Percentiles rank a stretch among this genome's conserved stretches.
Conservation (phyloP, 169 alveolate species). For the Plasmodium knowlesi region DNA sequence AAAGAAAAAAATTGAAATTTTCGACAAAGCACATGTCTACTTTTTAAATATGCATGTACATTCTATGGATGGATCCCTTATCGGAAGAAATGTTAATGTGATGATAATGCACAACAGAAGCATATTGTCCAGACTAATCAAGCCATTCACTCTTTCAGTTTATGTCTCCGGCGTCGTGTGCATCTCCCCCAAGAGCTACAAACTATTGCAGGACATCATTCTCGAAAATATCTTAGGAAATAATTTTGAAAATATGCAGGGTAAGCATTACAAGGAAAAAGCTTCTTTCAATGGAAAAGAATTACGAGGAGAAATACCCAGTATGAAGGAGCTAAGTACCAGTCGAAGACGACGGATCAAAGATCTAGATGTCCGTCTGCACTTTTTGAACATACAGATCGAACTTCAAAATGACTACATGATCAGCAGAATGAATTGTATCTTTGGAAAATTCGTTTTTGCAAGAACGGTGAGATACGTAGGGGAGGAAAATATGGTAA, state of each 20-base stretch:
- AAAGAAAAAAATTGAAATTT: slow-evolving; percentile 7
- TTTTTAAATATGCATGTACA: slow-evolving; percentile 3
- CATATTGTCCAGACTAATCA: background rate
- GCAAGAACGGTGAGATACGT: background rate
- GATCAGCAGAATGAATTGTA: slow-evolving; percentile 5
- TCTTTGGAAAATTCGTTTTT: slow-evolving; percentile 4
- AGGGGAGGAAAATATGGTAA: background rate
- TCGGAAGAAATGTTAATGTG: slow-evolving; percentile 8
- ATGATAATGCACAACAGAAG: slow-evolving; percentile 23
- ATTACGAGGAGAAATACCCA: background rate
- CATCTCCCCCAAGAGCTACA: slow-evolving; percentile 11
- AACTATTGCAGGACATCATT: background rate
- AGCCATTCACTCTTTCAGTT: background rate
- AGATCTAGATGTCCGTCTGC: slow-evolving; percentile 7
- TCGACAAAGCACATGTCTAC: slow-evolving; percentile 17
- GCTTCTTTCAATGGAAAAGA: background rate
- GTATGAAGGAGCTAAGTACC: background rate
- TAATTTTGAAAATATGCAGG: slow-evolving; percentile 9
- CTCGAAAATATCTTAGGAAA: slow-evolving; percentile 17
- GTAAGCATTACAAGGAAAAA: background rate
- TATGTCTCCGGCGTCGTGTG: background rate
- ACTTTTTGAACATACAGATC: slow-evolving; percentile 5
- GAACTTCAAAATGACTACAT: slow-evolving; percentile 5
- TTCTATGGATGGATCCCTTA: background rate
- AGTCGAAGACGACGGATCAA: background rate